Base-by-base conservation (phyloP, 1,284 basidiomycete species). In the Exobasidium rhododendri region DNA sequence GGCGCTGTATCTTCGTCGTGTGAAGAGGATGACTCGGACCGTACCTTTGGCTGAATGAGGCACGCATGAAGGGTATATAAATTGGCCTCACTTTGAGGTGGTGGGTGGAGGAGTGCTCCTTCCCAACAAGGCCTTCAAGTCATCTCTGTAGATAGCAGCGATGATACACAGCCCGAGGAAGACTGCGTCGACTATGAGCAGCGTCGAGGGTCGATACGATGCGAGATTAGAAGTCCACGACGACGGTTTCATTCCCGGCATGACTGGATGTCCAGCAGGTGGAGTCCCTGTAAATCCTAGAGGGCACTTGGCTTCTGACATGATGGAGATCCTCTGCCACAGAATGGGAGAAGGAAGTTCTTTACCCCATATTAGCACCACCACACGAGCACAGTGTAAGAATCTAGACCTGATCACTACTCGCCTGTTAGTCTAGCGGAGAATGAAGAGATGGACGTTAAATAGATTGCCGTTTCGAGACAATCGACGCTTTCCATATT, bases 211-310 rank as follows among this genome's bases (percentile, higher is more conserved):
- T 40, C 31, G 47, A 24, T 51, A 59, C 17, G 29, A 11, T 10
- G 58, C 28, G 2, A 51, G n/a, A 28, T 20, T 57, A 24, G 26
- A 43, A 11, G 31, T 51, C 13, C 14, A 4, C 17, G 35, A 40
- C 7, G 35, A 40, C 17, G 35, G 17, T 11, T 49, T 24, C 11
- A 62, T 2, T 32, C 63, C 63, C 1, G 63, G 53, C 28, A 65
- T 65, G n/a, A 54, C 20, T 4, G 63, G 63, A 44, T 65, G 63
- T 20, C 63, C 63, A 26, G 35, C 62, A 26, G 63, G 63, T 28
- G 63, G 63, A 11, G 63, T 65, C 17, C 63, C 63, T 11, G 63
- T 65, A 59, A 65, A 65, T 49, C 63, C 63, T 2, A 65, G 61
- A 1, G 63, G 63, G 46, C 63, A 65, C 22, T 43, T 26, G n/a